Percentiles rank a stretch among this genome's conserved stretches.
phyloP scores from a whole-genome alignment of 495 filamentous ascomycete species.

The Xylaria flabelliformis region DNA sequence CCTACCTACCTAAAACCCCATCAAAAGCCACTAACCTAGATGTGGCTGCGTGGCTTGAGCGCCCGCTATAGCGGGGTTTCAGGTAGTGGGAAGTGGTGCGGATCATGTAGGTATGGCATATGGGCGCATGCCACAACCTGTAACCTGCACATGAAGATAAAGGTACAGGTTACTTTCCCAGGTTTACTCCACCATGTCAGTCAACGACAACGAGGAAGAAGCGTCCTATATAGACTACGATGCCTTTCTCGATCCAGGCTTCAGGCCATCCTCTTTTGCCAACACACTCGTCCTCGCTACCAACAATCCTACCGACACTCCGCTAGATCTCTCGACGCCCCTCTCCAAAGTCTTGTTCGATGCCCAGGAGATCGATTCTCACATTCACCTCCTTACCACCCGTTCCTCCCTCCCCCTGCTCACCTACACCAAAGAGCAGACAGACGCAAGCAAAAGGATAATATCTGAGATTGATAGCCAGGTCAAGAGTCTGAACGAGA shows the following conservation, averaged over 20 bases:
- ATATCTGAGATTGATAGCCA: constrained; percentile 76
- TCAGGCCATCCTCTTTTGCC: constrained; percentile 81
- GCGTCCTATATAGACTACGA: constrained; percentile 97
- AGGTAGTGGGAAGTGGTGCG: neutral
- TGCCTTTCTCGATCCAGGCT: constrained; percentile 82
- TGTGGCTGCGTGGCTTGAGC: constrained; percentile 23
- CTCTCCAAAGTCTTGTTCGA: constrained; percentile 95
- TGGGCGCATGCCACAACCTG: neutral
- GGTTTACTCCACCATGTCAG: constrained; percentile 32
- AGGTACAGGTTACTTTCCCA: neutral
- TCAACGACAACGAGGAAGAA: constrained; percentile 52
- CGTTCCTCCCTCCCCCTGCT: constrained; percentile 85
- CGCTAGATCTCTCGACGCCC: constrained; percentile 91
- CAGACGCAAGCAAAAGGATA: constrained; percentile 69
- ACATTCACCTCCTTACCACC: constrained; percentile 89
- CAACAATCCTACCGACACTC: constrained; percentile 89
- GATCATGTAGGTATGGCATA: neutral
- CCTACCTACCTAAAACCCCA: too few species aligned
- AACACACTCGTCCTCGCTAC: constrained; percentile 87
- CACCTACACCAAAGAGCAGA: constrained; percentile 74
- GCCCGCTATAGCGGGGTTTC: neutral
- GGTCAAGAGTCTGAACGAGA: constrained; percentile 77
- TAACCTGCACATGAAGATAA: neutral
- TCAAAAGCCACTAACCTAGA: too few species aligned
- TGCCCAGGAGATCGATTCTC: constrained; percentile 94